phyloP scores from a whole-genome alignment of 495 filamentous ascomycete species.

The Penicillium canescens region DNA sequence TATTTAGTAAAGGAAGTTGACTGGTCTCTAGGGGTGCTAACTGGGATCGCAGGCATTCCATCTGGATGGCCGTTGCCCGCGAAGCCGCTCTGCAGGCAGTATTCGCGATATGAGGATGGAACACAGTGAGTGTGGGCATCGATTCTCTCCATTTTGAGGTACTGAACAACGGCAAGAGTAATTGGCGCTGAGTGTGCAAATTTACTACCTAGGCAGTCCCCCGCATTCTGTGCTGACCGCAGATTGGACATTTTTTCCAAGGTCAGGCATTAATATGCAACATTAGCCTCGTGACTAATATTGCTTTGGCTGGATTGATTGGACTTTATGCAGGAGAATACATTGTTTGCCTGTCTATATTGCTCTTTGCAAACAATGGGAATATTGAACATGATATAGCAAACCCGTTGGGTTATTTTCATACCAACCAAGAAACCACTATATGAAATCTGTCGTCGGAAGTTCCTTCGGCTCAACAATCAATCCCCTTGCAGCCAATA shows the following conservation, averaged over 20 bases:
- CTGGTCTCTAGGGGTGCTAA: slow-evolving; percentile 3
- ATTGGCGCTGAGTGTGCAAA: too few species aligned
- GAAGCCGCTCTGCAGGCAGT: slow-evolving; percentile 29
- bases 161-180: background rate
- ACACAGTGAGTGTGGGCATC: slow-evolving; percentile 41
- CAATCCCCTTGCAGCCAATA: slow-evolving; percentile 12
- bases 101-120: slow-evolving; percentile 31
- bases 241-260: too few species aligned
- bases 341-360: too few species aligned
- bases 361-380: too few species aligned
- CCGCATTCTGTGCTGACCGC: too few species aligned
- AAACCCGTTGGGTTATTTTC: too few species aligned
- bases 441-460: slow-evolving; percentile 7
- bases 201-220: too few species aligned
- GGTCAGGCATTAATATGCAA: too few species aligned
- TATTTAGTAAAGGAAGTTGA: background rate
- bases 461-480: slow-evolving; percentile 8
- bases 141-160: slow-evolving; percentile 25
- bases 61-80: slow-evolving; percentile 39
- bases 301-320: too few species aligned
- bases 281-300: too few species aligned
- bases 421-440: background rate
- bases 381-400: too few species aligned
- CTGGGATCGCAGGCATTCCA: slow-evolving; percentile 50
- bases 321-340: too few species aligned